Evolutionary conservation across 1,284 basidiomycete species (phyloP).

Genomic region (Boletellus sp.): DNA sequence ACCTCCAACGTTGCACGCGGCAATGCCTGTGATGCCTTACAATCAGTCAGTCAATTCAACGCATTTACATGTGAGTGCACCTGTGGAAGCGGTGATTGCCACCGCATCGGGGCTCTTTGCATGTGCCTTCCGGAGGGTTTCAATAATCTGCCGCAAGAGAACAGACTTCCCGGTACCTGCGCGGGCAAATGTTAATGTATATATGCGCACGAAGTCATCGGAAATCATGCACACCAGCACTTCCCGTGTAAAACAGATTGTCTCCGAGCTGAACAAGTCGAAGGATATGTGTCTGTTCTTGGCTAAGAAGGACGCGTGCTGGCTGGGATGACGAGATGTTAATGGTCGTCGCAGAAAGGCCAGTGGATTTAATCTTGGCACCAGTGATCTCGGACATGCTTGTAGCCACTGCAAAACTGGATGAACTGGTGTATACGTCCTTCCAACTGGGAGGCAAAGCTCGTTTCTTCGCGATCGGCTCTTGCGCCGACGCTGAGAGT

Average conservation of each 20-base stretch:
- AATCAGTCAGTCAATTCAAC: background rate
- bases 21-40: conserved; percentile 57
- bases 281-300: conserved; percentile 82
- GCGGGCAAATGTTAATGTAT: background rate
- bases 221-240: conserved; percentile 67
- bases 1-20: conserved; percentile 89
- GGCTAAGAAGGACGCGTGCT: conserved; percentile 60
- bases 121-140: conserved; percentile 48
- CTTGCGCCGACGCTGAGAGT: conserved; percentile 32
- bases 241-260: conserved; percentile 96
- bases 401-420: conserved; percentile 21
- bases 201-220: conserved; percentile 12
- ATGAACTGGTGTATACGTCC: conserved; percentile 28
- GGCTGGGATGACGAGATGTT: conserved; percentile 34
- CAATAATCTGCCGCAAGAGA: conserved; percentile 83
- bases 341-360: conserved; percentile 8
- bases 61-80: conserved; percentile 33
- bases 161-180: conserved; percentile 92
- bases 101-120: conserved; percentile 51
- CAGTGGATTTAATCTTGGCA: conserved; percentile 5
- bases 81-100: conserved; percentile 88
- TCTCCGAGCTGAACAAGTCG: conserved; percentile 67
- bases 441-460: conserved; percentile 52
- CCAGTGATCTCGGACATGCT: conserved; percentile 9
- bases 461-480: conserved; percentile 49